Evolutionary conservation across 768 basidiomycete genomes (phyloP).

Genomic region (Lentinula lateritia): DNA sequence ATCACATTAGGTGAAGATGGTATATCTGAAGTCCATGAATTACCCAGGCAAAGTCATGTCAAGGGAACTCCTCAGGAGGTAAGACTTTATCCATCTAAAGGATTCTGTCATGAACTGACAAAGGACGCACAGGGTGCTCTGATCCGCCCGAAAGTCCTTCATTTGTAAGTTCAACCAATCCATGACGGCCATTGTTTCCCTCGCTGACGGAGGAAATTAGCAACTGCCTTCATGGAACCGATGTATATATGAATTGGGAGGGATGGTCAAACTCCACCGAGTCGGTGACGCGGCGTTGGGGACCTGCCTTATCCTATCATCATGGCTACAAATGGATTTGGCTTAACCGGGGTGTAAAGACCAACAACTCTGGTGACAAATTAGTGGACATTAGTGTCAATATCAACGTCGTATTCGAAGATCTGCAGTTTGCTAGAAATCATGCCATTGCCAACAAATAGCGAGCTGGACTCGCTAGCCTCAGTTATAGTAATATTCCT

Average conservation of each 20-base stretch:
- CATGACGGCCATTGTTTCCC: not conserved
- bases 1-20: constrained; percentile 37
- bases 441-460: not conserved
- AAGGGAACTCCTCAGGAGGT: constrained; percentile 34
- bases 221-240: constrained; percentile 38
- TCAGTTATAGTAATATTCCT: no score
- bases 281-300: constrained; percentile 35
- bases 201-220: constrained; percentile 16
- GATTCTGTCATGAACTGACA: not conserved
- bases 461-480: not conserved
- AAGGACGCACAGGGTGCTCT: constrained; percentile 21
- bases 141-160: constrained; percentile 41
- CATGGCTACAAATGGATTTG: constrained; percentile 47
- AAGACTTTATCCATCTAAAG: not conserved
- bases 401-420: constrained; percentile 32
- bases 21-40: constrained; percentile 28
- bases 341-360: constrained; percentile 30
- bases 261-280: constrained; percentile 40
- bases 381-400: constrained; percentile 27
- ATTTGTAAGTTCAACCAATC: constrained; percentile 33
- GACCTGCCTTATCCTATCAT: constrained; percentile 38
- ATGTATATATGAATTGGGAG: constrained; percentile 38
- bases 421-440: constrained; percentile 23
- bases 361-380: constrained; percentile 8
- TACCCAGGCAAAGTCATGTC: constrained; percentile 26